Conservation (phyloP, 1,139 yeast genomes). For the Kurtzmaniella quercitrusa region DNA sequence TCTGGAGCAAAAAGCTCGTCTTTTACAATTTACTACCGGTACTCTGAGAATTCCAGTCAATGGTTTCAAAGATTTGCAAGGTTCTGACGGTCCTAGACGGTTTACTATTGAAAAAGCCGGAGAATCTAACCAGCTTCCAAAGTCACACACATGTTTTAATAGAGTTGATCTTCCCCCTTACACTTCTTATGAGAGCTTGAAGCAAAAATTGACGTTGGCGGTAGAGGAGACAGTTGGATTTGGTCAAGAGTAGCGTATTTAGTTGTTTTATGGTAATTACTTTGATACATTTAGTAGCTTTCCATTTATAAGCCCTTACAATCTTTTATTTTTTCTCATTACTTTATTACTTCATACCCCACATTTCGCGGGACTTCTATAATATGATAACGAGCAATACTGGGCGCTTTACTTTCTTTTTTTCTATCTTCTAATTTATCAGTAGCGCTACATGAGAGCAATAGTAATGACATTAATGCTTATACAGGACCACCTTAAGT, state of each 20-base stretch:
- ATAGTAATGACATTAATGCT: no score
- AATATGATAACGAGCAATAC: no score
- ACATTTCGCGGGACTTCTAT: no score
- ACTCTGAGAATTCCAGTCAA: slow-evolving; percentile 98
- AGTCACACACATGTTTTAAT: slow-evolving; percentile 93
- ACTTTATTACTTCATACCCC: no score
- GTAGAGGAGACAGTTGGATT: slow-evolving; percentile 94
- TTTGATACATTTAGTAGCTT: neutral
- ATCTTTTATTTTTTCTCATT: neutral
- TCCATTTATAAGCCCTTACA: no score
- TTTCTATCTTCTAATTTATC: no score
- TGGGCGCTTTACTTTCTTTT: no score
- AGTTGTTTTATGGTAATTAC: slow-evolving; percentile 1
- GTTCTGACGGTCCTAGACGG: slow-evolving; percentile 97
- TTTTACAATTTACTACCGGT: slow-evolving; percentile 96
- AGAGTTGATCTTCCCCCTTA: slow-evolving; percentile 90
- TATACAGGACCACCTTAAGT: no score
- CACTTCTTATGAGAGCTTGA: slow-evolving; percentile 67
- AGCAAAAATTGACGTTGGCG: slow-evolving; percentile 78
- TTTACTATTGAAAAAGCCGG: slow-evolving; percentile 98
- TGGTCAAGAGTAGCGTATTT: slow-evolving; percentile 72
- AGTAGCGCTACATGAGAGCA: no score
- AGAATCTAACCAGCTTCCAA: slow-evolving; percentile 87
- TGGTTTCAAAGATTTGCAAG: slow-evolving; percentile 97
- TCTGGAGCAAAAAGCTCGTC: slow-evolving; percentile 91